Evolutionary conservation across 768 basidiomycete genomes (phyloP).

Genomic region (Dacryopinax primogenitus): DNA sequence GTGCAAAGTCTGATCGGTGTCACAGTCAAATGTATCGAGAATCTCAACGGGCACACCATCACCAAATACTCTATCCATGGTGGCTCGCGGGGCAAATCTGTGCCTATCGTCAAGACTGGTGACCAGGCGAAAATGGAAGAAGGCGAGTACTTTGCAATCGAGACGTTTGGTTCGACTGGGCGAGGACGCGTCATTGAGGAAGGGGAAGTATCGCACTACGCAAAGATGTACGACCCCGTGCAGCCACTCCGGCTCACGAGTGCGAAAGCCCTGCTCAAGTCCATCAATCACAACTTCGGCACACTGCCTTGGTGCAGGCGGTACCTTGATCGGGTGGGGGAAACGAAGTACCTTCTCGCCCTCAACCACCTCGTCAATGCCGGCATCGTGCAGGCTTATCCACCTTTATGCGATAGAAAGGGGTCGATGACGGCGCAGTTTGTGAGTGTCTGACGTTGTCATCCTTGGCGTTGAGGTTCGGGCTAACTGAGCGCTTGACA

Average conservation of each 20-base stretch:
- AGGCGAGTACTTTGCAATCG: constrained; percentile 97
- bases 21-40: constrained; percentile 82
- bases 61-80: constrained; percentile 81
- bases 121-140: constrained; percentile 98
- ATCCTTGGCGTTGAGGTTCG: not conserved
- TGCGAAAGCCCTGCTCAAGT: constrained; percentile 72
- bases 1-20: not conserved
- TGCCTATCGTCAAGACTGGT: constrained; percentile 75
- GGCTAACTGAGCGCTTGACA: no score
- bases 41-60: constrained; percentile 91
- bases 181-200: constrained; percentile 76
- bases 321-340: constrained; percentile 84
- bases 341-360: constrained; percentile 84
- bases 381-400: constrained; percentile 83
- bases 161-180: constrained; percentile 97
- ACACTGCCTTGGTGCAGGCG: constrained; percentile 91
- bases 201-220: constrained; percentile 94
- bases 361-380: constrained; percentile 80
- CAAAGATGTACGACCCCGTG: constrained; percentile 54
- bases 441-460: no score
- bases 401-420: constrained; percentile 71
- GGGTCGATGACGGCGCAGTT: constrained; percentile 87
- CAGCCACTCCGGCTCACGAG: constrained; percentile 67
- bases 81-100: constrained; percentile 56
- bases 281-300: constrained; percentile 86